Evolutionary conservation across 116 monocot species (phyloP).

Genomic region (Iris pallida): DNA sequence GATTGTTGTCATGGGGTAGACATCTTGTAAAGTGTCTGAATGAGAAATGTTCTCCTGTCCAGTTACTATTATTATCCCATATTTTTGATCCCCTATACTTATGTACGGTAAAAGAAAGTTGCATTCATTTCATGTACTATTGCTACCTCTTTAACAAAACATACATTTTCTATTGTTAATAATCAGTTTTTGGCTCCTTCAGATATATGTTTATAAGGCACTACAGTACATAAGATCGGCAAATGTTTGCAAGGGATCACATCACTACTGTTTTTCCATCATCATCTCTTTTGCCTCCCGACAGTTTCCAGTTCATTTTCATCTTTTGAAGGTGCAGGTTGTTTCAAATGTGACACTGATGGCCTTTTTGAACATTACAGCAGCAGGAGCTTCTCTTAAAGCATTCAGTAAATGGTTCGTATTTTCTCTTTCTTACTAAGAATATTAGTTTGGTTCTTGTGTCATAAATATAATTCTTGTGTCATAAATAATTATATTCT

Average conservation of each 20-base stretch:
- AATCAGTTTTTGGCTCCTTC: neutral
- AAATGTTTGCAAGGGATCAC: too few relatives aligned
- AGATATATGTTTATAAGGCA: neutral
- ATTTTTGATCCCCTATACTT: slow-evolving; percentile 3
- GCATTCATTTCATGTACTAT: neutral
- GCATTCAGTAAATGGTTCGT: too few relatives aligned
- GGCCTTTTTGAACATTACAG: neutral
- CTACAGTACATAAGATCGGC: too few relatives aligned
- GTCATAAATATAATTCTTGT: too few relatives aligned
- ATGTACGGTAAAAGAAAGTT: too few relatives aligned
- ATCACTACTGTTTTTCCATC: too few relatives aligned
- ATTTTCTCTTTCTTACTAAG: too few relatives aligned
- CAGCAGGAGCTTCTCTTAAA: neutral
- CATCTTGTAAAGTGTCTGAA: neutral
- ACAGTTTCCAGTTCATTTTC: neutral
- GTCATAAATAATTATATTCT: too few relatives aligned
- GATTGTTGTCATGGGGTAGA: neutral
- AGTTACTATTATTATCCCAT: neutral
- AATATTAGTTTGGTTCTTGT: too few relatives aligned
- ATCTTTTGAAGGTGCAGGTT: neutral
- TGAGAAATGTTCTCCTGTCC: neutral
- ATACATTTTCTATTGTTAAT: neutral
- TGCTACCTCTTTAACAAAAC: too few relatives aligned
- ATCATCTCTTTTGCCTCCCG: neutral
- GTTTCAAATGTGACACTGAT: neutral